Base-by-base conservation (phyloP, 2,329 filamentous ascomycete species). In the Beauveria bassiana region DNA sequence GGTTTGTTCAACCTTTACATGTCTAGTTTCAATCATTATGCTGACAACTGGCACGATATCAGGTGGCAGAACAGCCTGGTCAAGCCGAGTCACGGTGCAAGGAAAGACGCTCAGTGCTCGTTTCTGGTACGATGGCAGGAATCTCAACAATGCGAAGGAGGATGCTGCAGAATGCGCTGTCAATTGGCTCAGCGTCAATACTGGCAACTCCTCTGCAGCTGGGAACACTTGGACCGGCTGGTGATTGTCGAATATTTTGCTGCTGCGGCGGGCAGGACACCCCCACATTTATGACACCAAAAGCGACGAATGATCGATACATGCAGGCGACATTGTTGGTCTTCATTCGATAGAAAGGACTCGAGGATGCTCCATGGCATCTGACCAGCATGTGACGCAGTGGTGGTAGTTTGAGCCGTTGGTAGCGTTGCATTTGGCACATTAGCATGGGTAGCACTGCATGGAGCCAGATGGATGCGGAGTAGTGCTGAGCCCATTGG, bases 41-140 rank as follows among this genome's bases (percentile, higher is more conserved):
- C 50, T 60, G 68, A 68, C 59, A 62, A 64, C 61, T 12, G 63
- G 51, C 4, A 63, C 22, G 26, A 22, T 20, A 38, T 24, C 34
- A 95, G 92, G 91, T 67, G 91, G 91, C 66, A 89, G 92, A 68
- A 96, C 92, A 62, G 92, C 92, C 62, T 96, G 92, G 92, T 93
- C 91, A 62, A 89, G 88, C 78, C 83, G 82, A 63, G 91, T 96
- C 62, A 85, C 80, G n/a, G 83, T 96, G 62, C 79, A 84, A 67
- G 87, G 86, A 59, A 77, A 81, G 56, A 81, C 77, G 52, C 81
- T 90, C 68, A 72, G 81, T n/a, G 91, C 91, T 52, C 85, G 91
- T 65, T 96, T 86, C 76, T 96, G 91, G 91, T 96, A 96, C 75
- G 92, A 96, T 73, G 91, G 91, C 64, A 86, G 91, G 72, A 91